phyloP scores from a whole-genome alignment of 2,329 filamentous ascomycete species.

The Fusarium sp. region DNA sequence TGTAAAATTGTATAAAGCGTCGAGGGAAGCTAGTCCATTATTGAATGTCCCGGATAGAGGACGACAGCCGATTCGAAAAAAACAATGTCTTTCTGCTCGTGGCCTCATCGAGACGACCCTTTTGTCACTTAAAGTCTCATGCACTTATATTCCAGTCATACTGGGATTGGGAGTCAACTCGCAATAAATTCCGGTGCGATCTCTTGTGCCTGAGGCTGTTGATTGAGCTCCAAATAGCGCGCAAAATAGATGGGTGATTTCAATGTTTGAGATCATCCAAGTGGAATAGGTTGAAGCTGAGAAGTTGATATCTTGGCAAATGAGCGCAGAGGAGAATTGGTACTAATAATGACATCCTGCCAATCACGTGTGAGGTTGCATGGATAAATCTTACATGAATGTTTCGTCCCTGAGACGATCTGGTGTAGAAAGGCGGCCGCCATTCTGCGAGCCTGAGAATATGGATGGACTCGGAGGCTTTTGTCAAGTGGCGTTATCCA shows the following conservation, averaged over 20 bases:
- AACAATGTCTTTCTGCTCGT: slow-evolving; percentile 6
- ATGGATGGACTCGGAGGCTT: slow-evolving; percentile 24
- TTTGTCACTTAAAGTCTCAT: neutral
- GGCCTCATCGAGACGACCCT: slow-evolving; percentile 1
- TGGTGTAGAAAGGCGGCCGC: slow-evolving; percentile 23
- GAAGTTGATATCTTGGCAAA: neutral
- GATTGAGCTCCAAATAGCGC: neutral
- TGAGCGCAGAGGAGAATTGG: neutral
- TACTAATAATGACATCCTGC: slow-evolving; percentile 1
- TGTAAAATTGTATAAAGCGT: neutral
- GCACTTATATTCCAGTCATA: too few species aligned
- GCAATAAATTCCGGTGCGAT: neutral
- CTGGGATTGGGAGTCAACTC: neutral
- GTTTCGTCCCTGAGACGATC: slow-evolving; percentile 19
- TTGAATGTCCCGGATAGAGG: neutral
- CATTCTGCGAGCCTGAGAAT: slow-evolving; percentile 20
- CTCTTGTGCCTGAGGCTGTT: neutral
- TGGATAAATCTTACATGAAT: slow-evolving; percentile 20
- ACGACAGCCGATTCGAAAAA: neutral
- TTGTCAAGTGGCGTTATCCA: slow-evolving; percentile 40
- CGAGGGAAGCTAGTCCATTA: neutral
- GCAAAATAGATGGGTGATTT: neutral
- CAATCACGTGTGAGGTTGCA: slow-evolving; percentile 2
- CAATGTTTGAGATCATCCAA: neutral
- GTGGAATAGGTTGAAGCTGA: neutral